These are phyloP conservation scores for Backusella tarrabulga DNA, from an alignment of 192 early-diverging fungal species.

Conservation along the genomic window DNA sequence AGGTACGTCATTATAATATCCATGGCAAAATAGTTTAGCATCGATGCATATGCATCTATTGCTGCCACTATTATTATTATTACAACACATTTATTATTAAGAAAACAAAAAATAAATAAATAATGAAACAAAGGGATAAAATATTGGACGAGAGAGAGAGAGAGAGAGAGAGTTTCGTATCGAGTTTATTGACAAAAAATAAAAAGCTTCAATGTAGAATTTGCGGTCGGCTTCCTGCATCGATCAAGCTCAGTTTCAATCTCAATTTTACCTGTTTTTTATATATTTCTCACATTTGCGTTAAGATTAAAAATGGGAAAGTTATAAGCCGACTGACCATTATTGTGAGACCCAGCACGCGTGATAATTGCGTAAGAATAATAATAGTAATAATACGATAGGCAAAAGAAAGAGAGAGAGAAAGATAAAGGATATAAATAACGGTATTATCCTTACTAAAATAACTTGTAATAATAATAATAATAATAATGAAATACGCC, in stretches of 20 bases:
- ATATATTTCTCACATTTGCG: background rate
- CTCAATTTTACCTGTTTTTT: background rate
- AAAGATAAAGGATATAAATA: background rate
- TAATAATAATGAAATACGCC: background rate
- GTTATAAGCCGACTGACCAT: background rate
- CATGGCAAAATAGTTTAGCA: background rate
- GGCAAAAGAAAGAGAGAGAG: background rate
- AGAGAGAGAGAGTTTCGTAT: background rate
- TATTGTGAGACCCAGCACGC: background rate
- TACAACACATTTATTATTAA: too few relatives aligned
- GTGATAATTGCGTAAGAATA: background rate
- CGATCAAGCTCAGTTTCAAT: background rate
- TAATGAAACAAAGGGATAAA: background rate
- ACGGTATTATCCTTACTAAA: background rate
- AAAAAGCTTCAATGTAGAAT: background rate
- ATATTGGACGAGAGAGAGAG: too few relatives aligned
- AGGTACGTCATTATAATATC: background rate
- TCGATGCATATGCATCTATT: background rate
- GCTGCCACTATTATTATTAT: background rate
- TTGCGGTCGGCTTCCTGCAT: background rate
- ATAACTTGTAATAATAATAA: background rate
- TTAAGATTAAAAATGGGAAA: background rate
- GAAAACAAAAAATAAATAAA: too few relatives aligned
- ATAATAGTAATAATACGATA: too few relatives aligned
- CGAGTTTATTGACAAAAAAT: background rate